Conservation (phyloP, 768 basidiomycete genomes). For the Galerina marginata region DNA sequence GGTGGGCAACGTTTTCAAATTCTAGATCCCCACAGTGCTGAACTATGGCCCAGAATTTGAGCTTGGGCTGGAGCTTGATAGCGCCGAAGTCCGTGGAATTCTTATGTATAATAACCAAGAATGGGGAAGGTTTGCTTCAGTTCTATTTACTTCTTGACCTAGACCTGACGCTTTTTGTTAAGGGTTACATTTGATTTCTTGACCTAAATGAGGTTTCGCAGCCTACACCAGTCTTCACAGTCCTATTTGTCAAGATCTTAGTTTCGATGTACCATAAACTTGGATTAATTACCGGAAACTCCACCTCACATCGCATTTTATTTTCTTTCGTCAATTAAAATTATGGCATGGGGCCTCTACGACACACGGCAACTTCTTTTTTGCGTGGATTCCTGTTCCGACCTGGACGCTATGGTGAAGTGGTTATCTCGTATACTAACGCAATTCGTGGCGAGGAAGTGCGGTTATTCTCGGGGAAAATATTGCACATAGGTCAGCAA, state of each 20-base stretch:
- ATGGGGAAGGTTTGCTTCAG: constrained; percentile 71
- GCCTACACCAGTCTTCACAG: neutral
- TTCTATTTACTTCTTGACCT: constrained; percentile 5
- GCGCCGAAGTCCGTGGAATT: constrained; percentile 85
- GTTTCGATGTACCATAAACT: constrained; percentile 9
- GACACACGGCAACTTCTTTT: no score
- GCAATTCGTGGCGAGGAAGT: no score
- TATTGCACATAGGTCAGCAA: no score
- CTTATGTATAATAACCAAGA: constrained; percentile 76
- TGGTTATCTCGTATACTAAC: no score
- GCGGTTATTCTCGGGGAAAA: no score
- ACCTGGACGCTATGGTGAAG: no score
- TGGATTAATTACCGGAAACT: constrained; percentile 11
- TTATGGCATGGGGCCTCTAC: no score
- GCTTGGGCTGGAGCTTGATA: constrained; percentile 82
- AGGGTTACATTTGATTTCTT: constrained; percentile 58
- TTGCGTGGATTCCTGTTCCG: no score
- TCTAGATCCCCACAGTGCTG: no score
- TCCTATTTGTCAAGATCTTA: constrained; percentile 3
- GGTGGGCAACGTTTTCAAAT: constrained; percentile 45
- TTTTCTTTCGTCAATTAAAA: neutral
- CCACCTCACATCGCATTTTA: neutral
- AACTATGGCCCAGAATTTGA: constrained; percentile 66
- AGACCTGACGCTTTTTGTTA: constrained; percentile 15
- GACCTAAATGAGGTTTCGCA: constrained; percentile 25